Percentiles rank a stretch among this genome's conserved stretches.
phyloP scores from a whole-genome alignment of 2,329 filamentous ascomycete species.

The Cercospora zeina region DNA sequence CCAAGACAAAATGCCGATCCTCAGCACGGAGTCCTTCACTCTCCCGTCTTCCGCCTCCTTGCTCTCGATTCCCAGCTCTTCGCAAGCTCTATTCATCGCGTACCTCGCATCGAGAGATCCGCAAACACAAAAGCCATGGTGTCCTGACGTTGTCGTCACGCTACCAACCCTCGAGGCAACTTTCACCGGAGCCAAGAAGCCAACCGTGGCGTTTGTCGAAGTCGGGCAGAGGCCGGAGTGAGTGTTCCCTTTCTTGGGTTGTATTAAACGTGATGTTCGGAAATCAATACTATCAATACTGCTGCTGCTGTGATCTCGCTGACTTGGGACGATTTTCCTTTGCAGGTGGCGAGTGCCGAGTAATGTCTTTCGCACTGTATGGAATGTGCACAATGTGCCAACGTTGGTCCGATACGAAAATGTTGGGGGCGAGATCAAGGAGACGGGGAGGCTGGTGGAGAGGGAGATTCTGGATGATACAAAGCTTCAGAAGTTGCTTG shows the following conservation, averaged over 20 bases:
- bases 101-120: slow-evolving; percentile 29
- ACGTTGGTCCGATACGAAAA: slow-evolving; percentile 25
- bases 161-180: slow-evolving; percentile 23
- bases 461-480: slow-evolving; percentile 27
- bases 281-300: neutral
- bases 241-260: neutral
- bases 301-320: neutral
- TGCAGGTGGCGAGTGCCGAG: slow-evolving; percentile 55
- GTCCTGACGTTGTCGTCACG: slow-evolving; percentile 28
- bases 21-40: neutral
- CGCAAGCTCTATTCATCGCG: slow-evolving; percentile 24
- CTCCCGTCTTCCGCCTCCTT: neutral
- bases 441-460: slow-evolving; percentile 27
- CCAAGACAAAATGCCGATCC: neutral
- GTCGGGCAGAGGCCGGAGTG: slow-evolving; percentile 29
- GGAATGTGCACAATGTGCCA: slow-evolving; percentile 70
- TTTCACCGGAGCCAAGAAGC: slow-evolving; percentile 20
- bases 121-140: slow-evolving; percentile 25
- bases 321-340: neutral
- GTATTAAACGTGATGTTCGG: neutral
- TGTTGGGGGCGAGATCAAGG: slow-evolving; percentile 13
- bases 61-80: neutral
- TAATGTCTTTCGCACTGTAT: slow-evolving; percentile 76
- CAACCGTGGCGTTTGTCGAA: slow-evolving; percentile 25
- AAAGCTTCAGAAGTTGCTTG: slow-evolving; percentile 14